Evolutionary conservation across 495 filamentous ascomycete genomes (phyloP), one percentile per base, ranked within the genome.

Genomic region (Annulohypoxylon nitens): DNA sequence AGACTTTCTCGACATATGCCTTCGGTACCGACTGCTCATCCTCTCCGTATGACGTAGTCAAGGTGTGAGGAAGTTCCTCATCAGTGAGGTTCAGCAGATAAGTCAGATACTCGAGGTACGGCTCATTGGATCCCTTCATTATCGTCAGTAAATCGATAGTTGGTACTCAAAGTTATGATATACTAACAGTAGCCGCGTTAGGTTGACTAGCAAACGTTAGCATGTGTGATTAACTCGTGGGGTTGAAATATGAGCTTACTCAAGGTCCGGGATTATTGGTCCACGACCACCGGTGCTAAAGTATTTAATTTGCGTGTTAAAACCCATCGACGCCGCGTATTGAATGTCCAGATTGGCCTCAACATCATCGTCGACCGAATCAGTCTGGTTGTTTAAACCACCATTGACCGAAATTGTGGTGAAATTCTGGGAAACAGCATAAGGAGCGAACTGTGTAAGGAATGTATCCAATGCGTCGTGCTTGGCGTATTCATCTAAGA

Each of bases 341-440:
- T 95, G 90, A 36, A 92, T 80, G 71, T 95, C 93, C 18, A 95
- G 83, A 81, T 94, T 93, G 68, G 92, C 93, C 77, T 97, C 92
- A 37, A 85, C 85, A 30, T 75, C 73, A 20, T 82, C 71, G 5
- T 78, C 76, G 16, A 75, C 74, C 5, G 86, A 80, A 68, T 79
- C 79, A 12, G 69, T 78, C 47, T 82, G 82, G 20, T 88, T 84
- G 69, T 83, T 76, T 60, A 90, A 43, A 3, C 84, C 87, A 9
- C 90, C 90, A 69, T 93, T 91, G 54, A 93, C 84, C 2, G 82
- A 80, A 3, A 86, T 79, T 20, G 90, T 87, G 2, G 86, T 84
- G 80, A 94, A 95, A 69, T 91, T 92, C 20, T 81, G 80, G 9
- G 81, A 78, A 7, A 76, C 25, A 4, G 81, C 71, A 43, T 81